A percentile compares a stretch with the other conserved stretches of the same genome.
phyloP scores from a whole-genome alignment of 306 rosid genomes.

The Biancaea sappan region DNA sequence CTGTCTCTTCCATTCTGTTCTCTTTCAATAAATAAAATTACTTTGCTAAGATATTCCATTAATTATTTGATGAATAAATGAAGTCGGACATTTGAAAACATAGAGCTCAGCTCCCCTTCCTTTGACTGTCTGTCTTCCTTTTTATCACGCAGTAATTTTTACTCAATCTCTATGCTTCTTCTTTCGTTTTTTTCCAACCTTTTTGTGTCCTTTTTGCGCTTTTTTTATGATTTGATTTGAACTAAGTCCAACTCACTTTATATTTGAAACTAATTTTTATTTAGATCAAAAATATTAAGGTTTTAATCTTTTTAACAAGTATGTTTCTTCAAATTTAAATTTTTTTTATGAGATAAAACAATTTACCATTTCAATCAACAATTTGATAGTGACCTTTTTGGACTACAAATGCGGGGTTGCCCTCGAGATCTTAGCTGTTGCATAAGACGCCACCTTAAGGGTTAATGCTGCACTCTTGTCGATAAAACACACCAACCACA shows the following conservation, averaged over 20 bases:
- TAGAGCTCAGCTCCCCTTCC: neutral
- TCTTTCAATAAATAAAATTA: too few relatives aligned
- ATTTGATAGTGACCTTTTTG: neutral
- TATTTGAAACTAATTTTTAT: too few relatives aligned
- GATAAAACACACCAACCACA: constrained; percentile 17
- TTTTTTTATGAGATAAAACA: too few relatives aligned
- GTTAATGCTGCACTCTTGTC: constrained; percentile 31
- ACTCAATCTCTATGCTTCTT: too few relatives aligned
- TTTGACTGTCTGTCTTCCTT: neutral
- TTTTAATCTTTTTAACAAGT: too few relatives aligned
- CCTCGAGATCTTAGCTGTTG: neutral
- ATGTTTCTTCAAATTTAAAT: too few relatives aligned
- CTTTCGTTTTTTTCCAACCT: neutral
- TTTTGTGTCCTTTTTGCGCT: too few relatives aligned
- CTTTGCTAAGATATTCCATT: too few relatives aligned
- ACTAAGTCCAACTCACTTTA: too few relatives aligned
- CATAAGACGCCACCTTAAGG: neutral
- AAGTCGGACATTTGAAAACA: neutral
- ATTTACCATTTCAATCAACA: too few relatives aligned
- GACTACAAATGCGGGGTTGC: neutral
- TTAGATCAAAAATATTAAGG: too few relatives aligned
- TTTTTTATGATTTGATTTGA: too few relatives aligned
- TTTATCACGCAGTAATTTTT: neutral
- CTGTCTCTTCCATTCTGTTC: neutral
- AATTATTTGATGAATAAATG: neutral